These are phyloP conservation scores for Rhizophagus sp. DNA, from an alignment of 192 early-diverging fungal species.

Conservation along the genomic window DNA sequence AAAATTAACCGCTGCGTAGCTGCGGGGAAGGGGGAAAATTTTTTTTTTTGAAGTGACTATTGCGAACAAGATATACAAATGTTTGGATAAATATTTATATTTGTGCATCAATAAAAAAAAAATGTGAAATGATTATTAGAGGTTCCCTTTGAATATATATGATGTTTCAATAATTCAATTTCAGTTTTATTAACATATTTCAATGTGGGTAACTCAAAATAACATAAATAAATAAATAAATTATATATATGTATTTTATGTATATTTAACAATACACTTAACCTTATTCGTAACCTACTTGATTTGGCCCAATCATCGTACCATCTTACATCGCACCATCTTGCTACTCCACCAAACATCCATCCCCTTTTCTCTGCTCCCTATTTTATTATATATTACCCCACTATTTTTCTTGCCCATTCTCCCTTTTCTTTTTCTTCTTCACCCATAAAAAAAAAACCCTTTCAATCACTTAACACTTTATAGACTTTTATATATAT, in stretches of 20 bases:
- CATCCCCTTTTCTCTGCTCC: background rate
- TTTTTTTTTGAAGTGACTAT: background rate
- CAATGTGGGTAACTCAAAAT: background rate
- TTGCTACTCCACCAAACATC: background rate
- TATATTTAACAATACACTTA: background rate
- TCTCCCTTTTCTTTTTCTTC: background rate
- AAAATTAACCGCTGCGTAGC: background rate
- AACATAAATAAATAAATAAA: background rate
- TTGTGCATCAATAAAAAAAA: background rate
- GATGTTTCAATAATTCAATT: background rate
- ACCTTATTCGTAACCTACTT: background rate
- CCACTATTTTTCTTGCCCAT: background rate
- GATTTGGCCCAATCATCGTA: background rate
- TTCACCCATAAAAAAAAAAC: conserved; percentile 3
- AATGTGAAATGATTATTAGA: conserved; percentile 10
- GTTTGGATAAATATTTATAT: conserved; percentile 20
- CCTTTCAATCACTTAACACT: background rate
- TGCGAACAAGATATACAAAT: background rate
- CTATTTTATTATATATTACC: conserved; percentile 17
- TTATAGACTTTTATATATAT: conserved; percentile 23
- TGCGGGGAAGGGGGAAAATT: background rate
- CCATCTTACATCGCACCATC: background rate
- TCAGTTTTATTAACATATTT: background rate
- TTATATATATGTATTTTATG: background rate
- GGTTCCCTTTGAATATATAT: background rate